Base-by-base conservation (phyloP, 805 yeast genomes). In the Saturnispora gosingensis region DNA sequence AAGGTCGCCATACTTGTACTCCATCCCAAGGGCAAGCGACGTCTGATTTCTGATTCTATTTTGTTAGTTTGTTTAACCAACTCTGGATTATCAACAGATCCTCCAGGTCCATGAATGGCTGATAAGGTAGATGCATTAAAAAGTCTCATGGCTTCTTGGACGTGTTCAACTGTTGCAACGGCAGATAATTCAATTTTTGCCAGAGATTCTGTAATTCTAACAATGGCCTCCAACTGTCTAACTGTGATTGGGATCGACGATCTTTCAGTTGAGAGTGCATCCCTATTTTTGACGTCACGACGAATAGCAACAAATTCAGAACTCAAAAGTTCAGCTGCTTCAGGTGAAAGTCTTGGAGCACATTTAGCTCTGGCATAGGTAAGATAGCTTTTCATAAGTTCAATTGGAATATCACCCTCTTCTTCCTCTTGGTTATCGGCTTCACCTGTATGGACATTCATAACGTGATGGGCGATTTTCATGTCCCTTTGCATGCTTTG, bases 71-170 rank as follows among this genome's bases (percentile, higher is more conserved):
- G 93, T 38, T 77, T 77, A 45, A 81, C 76, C 53, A 83, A 71
- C 53, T 82, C 82, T 6, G 70, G 61, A 35, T 81, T 79, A 54
- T 80, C 79, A 5, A 78, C 71, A 48, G 64, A 69, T 18, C 76
- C 76, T 51, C 75, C 78, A 24, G 48, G 32, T 5, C 51, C 51
- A 58, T 72, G 73, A 43, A 72, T 62, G 0, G 99, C 99, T 64
- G 90, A 90, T 95, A 93, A 89, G 0, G 99, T 93, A 1, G 99
- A 93, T 0, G 99, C 97, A 54, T 87, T 87, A 69, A 93, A 93
- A 55, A 93, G 72, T 61, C 99, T 73, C 55, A 93, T 87, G 0
- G 98, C 97, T 65, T 93, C 99, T 60, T 88, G 91, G 28, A 93
- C 99, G 64, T 93, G 98, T 56, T 80, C 83, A 60, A 82, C 93